Base-by-base conservation (phyloP, 495 filamentous ascomycete species). In the Polyplosphaeria fusca region DNA sequence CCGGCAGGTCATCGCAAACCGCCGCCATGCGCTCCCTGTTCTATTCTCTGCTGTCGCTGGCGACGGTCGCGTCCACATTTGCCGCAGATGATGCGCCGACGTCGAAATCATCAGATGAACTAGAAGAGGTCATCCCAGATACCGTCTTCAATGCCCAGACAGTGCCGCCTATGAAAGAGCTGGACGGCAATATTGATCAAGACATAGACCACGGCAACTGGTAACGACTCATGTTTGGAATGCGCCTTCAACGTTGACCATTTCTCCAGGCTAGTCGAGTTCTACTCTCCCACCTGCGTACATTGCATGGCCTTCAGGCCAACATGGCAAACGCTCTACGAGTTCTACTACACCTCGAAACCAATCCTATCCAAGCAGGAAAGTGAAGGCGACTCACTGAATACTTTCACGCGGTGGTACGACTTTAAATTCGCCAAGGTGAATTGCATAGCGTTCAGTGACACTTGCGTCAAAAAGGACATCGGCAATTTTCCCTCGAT, bases 301-400 rank as follows among this genome's bases (percentile, higher is more conserved):
- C 93, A 97, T 72, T 97, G 94, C 73, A 74, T 79, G 62, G 76
- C 77, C 37, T 83, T 88, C 61, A 89, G 88, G 28, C 94, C 94
- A 23, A 84, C 81, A 47, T 97, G 84, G 78, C 89, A 96, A 74
- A 95, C 92, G 5, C 74, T 95, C 20, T 95, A 95, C 74, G 93
- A 97, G 70, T 96, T 83, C 73, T 96, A 96, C 74, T 95, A 91
- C 70, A 96, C 92, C 5, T 93, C 88, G n/a, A 84, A 88, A 64
- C 85, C 88, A 0, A 47, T 84, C 30, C 7, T 71, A 74, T 18
- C 75, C 76, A 62, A 68, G 73, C 68, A 72, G 2, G 65, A 54
- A 27, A 56, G 54, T 14, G 52, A 60, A 24, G 61, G 51, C n/a
- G 65, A 79, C n/a, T 79, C 79, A n/a, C 38, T 81, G 28, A 85